Evolutionary conservation across 257 asterid species (phyloP), one percentile per base, ranked within the genome.

Genomic region (Forsythia suspensa): DNA sequence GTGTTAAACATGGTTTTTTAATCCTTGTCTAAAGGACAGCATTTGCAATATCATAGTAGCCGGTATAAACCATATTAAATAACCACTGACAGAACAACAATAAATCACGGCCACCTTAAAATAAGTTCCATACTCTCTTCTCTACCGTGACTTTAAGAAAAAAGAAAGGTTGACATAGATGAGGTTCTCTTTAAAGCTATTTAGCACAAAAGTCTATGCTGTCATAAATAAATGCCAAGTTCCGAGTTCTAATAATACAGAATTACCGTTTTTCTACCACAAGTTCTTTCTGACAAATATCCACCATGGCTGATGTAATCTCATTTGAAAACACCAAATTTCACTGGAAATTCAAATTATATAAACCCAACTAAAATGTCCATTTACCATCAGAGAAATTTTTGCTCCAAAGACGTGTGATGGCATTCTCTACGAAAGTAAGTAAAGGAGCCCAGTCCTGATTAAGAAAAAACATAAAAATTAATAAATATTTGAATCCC

Each of bases 401-500:
- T 87, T 86, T 81, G 41, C 87, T 78, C 99, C 99, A 95, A 80
- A 86, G 83, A 71, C 70, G 82, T 80, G 83, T 80, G 79, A 93
- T 80, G 21, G 94, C 84, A 71, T 76, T 83, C 89, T 88, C 91
- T 52, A 93, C 82, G 73, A 94, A 90, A 65, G 82, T 21, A 83
- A 95, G 95, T 39, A 93, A 82, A 42, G 90, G 90, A 59, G 73
- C 80, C 99, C 98, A 95, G 80, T 95, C 98, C 99, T 93, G 87
- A 66, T 63, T 80, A 81, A 83, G 82, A 81, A 71, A 80, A 78
- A 43, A 29, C 29, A 57, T 52, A 77, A 72, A 70, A 82, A 71
- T 71, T 42, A 71, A 68, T 52, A 72, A 77, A 76, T 77, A 74
- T 70, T 20, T 40, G 73, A 82, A 76, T 82, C 11, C 77, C 18